These are phyloP conservation scores for Wickerhamiella allomyrinae DNA, from an alignment of 805 yeast genomes.

Conservation along the genomic window DNA sequence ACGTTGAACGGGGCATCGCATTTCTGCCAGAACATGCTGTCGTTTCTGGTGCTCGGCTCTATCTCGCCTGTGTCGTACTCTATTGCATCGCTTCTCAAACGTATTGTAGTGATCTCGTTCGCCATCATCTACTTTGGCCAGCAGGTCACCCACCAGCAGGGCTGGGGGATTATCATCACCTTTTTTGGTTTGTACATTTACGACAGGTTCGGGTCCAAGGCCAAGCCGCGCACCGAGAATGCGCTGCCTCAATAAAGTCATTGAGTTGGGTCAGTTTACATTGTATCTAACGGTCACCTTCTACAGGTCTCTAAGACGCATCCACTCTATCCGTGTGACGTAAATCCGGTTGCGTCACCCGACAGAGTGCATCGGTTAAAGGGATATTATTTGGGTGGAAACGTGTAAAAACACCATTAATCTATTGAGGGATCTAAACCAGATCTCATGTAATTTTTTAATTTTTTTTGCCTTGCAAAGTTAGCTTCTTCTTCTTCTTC, in stretches of 20 bases:
- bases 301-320: no score
- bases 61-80: conserved; percentile 77
- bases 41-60: conserved; percentile 67
- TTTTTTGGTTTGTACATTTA: conserved; percentile 29
- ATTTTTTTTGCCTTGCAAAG: no score
- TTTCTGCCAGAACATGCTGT: conserved; percentile 64
- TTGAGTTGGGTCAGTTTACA: no score
- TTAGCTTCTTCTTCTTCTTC: no score
- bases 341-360: no score
- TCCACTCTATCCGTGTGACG: no score
- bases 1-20: conserved; percentile 60
- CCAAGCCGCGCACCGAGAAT: not conserved
- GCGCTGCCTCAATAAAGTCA: not conserved
- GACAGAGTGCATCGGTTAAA: no score
- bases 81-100: conserved; percentile 74
- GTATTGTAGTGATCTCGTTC: conserved; percentile 68
- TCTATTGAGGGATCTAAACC: no score
- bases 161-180: conserved; percentile 30
- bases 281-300: no score
- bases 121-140: conserved; percentile 56
- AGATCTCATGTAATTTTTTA: no score
- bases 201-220: conserved; percentile 27
- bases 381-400: no score
- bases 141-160: conserved; percentile 25
- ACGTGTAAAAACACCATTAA: no score